Percentiles rank a stretch among this genome's conserved stretches.
These are phyloP conservation scores for Beauveria sp. DNA, from an alignment of 2,329 filamentous ascomycete genomes.

Conservation along the genomic window DNA sequence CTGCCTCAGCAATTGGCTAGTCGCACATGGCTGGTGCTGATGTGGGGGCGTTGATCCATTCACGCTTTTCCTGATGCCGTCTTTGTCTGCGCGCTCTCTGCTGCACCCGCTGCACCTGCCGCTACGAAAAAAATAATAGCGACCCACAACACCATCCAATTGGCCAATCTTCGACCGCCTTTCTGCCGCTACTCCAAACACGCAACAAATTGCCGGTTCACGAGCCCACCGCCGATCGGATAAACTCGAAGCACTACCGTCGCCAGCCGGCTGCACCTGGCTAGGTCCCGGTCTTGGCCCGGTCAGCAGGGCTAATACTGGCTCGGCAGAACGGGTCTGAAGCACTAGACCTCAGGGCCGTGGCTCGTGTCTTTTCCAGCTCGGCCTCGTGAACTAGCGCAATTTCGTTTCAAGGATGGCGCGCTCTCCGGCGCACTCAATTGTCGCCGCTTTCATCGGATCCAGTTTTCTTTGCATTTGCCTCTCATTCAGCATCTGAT, in stretches of 20 bases:
- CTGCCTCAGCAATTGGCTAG: slow-evolving; percentile 20
- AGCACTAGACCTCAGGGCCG: neutral
- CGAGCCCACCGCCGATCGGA: slow-evolving; percentile 7
- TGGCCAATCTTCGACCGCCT: slow-evolving; percentile 5
- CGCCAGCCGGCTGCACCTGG: neutral
- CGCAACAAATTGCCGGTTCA: neutral
- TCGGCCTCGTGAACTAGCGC: neutral
- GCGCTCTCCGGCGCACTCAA: neutral
- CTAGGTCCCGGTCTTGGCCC: neutral
- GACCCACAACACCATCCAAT: slow-evolving; percentile 1
- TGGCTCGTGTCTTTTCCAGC: neutral
- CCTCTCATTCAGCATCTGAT: neutral
- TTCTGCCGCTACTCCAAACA: neutral
- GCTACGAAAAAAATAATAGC: neutral
- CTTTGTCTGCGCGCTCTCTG: neutral
- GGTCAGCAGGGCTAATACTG: neutral
- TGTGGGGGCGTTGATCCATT: slow-evolving; percentile 21
- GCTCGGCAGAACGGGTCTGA: neutral
- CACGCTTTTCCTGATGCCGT: slow-evolving; percentile 14
- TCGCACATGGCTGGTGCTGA: slow-evolving; percentile 17
- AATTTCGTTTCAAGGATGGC: slow-evolving; percentile 4
- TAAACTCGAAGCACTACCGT: slow-evolving; percentile 7
- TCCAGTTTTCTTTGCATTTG: slow-evolving; percentile 5
- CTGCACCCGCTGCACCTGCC: neutral
- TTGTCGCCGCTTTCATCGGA: neutral